phyloP scores from a whole-genome alignment of 768 basidiomycete species.

The Artomyces pyxidatus region DNA sequence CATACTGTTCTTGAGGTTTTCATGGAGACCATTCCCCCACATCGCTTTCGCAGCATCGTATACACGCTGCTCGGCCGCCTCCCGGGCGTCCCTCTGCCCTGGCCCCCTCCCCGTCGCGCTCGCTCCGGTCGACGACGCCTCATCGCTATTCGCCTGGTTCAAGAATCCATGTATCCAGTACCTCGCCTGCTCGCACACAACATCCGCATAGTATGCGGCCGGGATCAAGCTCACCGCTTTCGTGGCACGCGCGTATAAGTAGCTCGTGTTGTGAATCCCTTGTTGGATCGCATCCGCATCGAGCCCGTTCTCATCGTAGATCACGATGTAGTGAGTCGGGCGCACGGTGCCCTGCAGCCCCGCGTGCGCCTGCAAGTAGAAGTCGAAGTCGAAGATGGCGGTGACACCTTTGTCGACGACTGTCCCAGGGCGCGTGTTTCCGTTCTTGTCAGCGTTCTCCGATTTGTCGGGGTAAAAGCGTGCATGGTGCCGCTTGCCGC shows the following conservation, averaged over 20 bases:
- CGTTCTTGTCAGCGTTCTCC: constrained; percentile 48
- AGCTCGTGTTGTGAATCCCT: constrained; percentile 60
- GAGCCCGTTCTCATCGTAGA: constrained; percentile 72
- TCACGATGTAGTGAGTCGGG: constrained; percentile 71
- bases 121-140: constrained; percentile 20
- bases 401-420: constrained; percentile 77
- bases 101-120: constrained; percentile 33
- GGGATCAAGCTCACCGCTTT: constrained; percentile 78
- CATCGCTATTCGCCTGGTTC: constrained; percentile 27
- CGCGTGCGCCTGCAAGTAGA: constrained; percentile 51
- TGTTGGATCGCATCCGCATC: constrained; percentile 66
- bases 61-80: constrained; percentile 20
- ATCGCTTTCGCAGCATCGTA: constrained; percentile 33
- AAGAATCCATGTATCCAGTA: constrained; percentile 71
- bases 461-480: constrained; percentile 51
- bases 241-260: constrained; percentile 76
- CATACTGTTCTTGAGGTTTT: constrained; percentile 55
- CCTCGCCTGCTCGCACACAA: constrained; percentile 75
- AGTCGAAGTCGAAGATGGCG: constrained; percentile 27
- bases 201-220: constrained; percentile 73
- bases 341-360: constrained; percentile 66
- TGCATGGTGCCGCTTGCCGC: constrained; percentile 66
- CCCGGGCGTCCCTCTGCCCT: constrained; percentile 22
- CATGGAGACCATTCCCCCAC: constrained; percentile 36
- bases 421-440: constrained; percentile 74